phyloP scores from a whole-genome alignment of 306 rosid genomes.

The Oxytropis ochrocephala region DNA sequence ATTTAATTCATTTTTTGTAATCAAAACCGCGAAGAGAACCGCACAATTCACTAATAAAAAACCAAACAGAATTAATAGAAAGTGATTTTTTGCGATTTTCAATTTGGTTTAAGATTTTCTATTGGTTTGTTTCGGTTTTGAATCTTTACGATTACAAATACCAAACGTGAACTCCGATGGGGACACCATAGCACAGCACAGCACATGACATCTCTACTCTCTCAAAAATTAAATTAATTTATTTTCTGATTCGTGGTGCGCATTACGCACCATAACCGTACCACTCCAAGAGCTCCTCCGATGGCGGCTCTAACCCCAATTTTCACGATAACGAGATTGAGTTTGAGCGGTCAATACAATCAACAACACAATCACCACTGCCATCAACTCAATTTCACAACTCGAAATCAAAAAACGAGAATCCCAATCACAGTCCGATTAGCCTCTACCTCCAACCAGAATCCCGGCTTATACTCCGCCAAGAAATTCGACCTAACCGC shows the following conservation, averaged over 20 bases:
- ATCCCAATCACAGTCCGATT: background rate
- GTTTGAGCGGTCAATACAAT: background rate
- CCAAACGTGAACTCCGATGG: background rate
- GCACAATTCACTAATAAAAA: too few species aligned
- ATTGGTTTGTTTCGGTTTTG: too few species aligned
- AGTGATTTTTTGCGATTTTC: too few species aligned
- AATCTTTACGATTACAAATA: too few species aligned
- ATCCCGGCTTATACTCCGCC: conserved; percentile 80
- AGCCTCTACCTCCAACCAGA: conserved; percentile 32
- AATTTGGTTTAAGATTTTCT: too few species aligned
- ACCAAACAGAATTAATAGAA: too few species aligned
- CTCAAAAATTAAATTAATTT: background rate
- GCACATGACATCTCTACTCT: background rate
- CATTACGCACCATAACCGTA: background rate
- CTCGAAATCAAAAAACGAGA: background rate
- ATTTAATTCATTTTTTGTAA: too few species aligned
- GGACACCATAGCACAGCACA: background rate
- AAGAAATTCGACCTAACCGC: conserved; percentile 61
- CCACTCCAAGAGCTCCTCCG: background rate
- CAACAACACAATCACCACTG: conserved; percentile 8
- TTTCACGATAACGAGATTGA: background rate
- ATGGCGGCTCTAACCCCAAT: conserved; percentile 24
- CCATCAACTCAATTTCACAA: background rate
- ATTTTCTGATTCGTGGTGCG: background rate
- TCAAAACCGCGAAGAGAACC: too few species aligned